Evolutionary conservation across 345 rosid species (phyloP).

Genomic region (Citrus sinensis): DNA sequence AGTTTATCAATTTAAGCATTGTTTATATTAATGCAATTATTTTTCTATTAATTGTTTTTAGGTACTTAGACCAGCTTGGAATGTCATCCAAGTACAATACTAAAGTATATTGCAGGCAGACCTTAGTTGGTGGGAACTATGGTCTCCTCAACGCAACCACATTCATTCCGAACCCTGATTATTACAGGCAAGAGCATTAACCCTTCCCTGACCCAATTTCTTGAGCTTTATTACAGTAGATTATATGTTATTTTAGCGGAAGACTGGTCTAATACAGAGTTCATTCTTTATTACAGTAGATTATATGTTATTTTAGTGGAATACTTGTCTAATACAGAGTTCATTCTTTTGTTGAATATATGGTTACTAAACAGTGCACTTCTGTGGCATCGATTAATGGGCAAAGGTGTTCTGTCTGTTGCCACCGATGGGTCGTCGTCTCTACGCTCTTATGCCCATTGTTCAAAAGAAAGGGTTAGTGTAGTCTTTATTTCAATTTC

Average conservation of each 20-base stretch:
- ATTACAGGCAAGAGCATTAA: constrained; percentile 69
- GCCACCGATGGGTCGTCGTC: constrained; percentile 47
- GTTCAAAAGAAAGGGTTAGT: constrained; percentile 93
- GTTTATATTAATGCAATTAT: not conserved
- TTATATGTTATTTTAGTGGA: not conserved
- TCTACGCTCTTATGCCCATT: constrained; percentile 84
- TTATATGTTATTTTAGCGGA: not conserved
- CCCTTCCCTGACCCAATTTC: not conserved
- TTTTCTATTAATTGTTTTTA: constrained; percentile 14
- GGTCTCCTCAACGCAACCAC: constrained; percentile 75
- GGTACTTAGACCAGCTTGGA: constrained; percentile 99
- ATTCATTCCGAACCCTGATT: constrained; percentile 79
- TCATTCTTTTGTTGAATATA: constrained; percentile 15
- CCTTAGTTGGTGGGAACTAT: constrained; percentile 87
- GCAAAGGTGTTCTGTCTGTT: constrained; percentile 64
- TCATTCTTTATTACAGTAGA: not conserved
- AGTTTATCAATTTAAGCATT: not conserved
- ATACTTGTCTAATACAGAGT: constrained; percentile 11
- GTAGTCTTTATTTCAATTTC: constrained; percentile 2
- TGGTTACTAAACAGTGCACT: constrained; percentile 56
- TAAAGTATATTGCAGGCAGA: constrained; percentile 96
- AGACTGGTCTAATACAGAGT: constrained; percentile 10
- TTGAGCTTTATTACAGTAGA: not conserved
- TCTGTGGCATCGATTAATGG: constrained; percentile 96
- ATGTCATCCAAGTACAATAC: constrained; percentile 89